Conservation (phyloP, 352 stramenopile species). For the Phytophthora foliorum region DNA sequence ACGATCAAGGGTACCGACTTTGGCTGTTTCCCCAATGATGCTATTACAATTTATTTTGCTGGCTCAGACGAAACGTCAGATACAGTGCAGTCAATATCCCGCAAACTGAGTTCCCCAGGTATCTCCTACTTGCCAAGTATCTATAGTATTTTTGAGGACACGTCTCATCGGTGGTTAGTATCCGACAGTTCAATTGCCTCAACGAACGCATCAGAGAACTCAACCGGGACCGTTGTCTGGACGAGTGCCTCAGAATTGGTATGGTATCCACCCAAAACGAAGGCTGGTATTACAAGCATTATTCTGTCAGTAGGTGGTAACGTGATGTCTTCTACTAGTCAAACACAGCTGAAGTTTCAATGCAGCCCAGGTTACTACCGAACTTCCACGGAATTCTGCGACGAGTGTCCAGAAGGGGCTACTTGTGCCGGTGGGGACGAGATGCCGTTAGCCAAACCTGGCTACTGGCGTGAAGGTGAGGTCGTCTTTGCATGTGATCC, state of each 20-base stretch:
- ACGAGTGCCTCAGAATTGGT: slow-evolving; percentile 57
- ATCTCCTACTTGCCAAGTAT: slow-evolving; percentile 3
- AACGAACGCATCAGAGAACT: slow-evolving; percentile 29
- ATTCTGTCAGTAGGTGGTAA: slow-evolving; percentile 69
- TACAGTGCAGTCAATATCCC: slow-evolving; percentile 24
- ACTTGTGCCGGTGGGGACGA: slow-evolving; percentile 61
- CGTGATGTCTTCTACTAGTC: slow-evolving; percentile 59
- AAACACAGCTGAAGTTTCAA: slow-evolving; percentile 74
- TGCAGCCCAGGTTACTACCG: slow-evolving; percentile 69
- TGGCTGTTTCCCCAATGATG: slow-evolving; percentile 70
- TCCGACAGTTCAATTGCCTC: slow-evolving; percentile 13
- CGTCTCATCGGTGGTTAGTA: slow-evolving; percentile 7
- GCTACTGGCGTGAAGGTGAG: slow-evolving; percentile 68
- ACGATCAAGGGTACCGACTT: slow-evolving; percentile 74
- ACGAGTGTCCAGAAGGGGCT: slow-evolving; percentile 59
- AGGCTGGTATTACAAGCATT: slow-evolving; percentile 61
- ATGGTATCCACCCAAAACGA: slow-evolving; percentile 70
- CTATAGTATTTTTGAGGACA: slow-evolving; percentile 7
- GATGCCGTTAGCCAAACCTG: slow-evolving; percentile 51
- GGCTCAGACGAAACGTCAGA: slow-evolving; percentile 1
- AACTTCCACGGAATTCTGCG: slow-evolving; percentile 53
- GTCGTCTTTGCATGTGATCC: slow-evolving; percentile 66
- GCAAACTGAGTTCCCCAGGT: slow-evolving; percentile 11
- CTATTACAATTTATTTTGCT: slow-evolving; percentile 60
- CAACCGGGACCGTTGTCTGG: slow-evolving; percentile 52